Base-by-base conservation (phyloP, 1,139 yeast genomes). In the Pichia sp. region DNA sequence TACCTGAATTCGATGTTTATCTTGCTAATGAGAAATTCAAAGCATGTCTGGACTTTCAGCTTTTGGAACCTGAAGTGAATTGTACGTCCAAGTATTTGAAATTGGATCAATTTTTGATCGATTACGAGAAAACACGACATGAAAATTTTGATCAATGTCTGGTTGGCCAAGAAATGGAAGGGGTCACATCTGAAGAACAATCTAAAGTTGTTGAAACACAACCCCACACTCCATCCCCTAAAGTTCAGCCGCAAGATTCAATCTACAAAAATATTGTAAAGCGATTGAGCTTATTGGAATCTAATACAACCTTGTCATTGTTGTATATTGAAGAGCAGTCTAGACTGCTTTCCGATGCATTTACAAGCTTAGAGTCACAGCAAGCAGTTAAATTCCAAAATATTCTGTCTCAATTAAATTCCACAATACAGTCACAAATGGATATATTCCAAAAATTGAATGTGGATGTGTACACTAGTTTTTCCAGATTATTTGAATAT, bases 251-350 rank as follows among this genome's bases (percentile, higher is more conserved):
- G 0, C 97, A 90, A 65, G 97, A 90, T 61, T 89, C 97, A 0
- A 85, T 92, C 47, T 90, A 88, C 72, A 88, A 87, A 65, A 90
- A 87, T 62, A 89, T 92, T 50, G 83, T 89, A 76, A 92, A 90
- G 63, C 72, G 97, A 50, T 70, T 92, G 15, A 75, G 85, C 1
- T 71, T 85, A 8, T 71, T 92, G 40, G 97, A 92, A 65, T 79
- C 89, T 1, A 87, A 87, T 69, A 90, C 97, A 0, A 83, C 93
- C 1, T 71, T 90, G 48, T 88, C 96, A 0, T 75, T 90, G 41
- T 72, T 87, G 19, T 90, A 90, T 67, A 84, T 90, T 56, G 96
- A 90, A 66, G 95, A 89, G 61, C 97, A 90, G 65, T 86, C 95
- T 62, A 85, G 82, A 62, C 70, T 87, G 44, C 71, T 90, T 30